Evolutionary conservation across 768 basidiomycete species (phyloP), one percentile per base, ranked within the genome.

Genomic region (Leccinum obscurum): DNA sequence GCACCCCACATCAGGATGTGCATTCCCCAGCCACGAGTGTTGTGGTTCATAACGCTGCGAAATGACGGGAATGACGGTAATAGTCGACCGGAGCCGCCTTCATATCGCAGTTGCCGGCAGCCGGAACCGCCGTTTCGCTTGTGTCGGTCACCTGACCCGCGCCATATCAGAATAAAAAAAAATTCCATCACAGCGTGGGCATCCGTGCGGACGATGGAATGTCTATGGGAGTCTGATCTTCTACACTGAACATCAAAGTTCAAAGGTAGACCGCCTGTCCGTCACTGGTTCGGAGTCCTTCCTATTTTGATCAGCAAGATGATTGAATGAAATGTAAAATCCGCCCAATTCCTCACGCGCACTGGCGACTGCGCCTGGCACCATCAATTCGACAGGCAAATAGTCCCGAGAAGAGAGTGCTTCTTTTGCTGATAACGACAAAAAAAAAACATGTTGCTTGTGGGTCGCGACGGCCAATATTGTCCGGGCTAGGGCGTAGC

Each of bases 21-120:
- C 2, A n/a, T 44, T 20, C n/a, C n/a, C n/a, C n/a, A 20, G n/a
- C n/a, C 41, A n/a, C 8, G 17, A 41, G 39, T 41, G 17, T n/a
- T 44, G 41, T n/a, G n/a, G n/a, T 46, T 46, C 44, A 20, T 46
- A 11, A 20, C 10, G 44, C 20, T 46, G 44, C 44, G 44, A 46
- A 46, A 20, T 46, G 44, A 46, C 44, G 44, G 39, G 39, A 37
- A 41, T 41, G 39, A 41, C 39, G 39, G 44, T 20, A 20, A 46
- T 46, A 46, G 8, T 50, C 54, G 52, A 66, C 53, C 56, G 65
- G 64, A 17, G 35, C 64, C 60, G 64, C 34, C 44, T 62, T 55
- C 59, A 57, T 55, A 55, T 59, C 30, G 6, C 24, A 24, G 6
- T 32, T 64, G 11, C 59, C 57, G 62, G 62, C 53, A 55, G 35